phyloP scores from a whole-genome alignment of 2,329 filamentous ascomycete genomes.

The Pestalotiopsis sp. region DNA sequence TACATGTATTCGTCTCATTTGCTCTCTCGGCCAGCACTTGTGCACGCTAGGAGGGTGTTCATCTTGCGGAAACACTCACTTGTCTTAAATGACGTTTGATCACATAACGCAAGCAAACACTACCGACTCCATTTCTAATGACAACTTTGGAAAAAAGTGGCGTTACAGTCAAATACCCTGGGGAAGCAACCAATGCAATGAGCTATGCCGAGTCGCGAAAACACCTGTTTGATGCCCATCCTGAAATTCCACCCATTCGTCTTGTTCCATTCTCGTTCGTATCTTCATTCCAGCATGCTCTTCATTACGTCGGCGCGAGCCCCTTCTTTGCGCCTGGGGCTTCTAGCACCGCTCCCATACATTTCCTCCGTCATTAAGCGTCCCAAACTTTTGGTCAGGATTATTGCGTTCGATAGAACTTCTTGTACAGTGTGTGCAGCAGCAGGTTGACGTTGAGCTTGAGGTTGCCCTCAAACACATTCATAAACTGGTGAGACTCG shows the following conservation, averaged over 20 bases:
- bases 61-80: too few relatives aligned
- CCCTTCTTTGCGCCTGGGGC: background rate
- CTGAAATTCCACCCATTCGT: constrained; percentile 7
- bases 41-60: background rate
- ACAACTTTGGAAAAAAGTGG: background rate
- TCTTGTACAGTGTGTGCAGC: constrained; percentile 96
- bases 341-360: background rate
- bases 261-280: constrained; percentile 7
- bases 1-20: background rate
- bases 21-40: background rate
- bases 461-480: constrained; percentile 83
- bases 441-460: constrained; percentile 95
- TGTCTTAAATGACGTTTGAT: background rate
- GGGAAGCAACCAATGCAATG: background rate
- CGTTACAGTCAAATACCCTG: background rate
- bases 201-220: background rate
- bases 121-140: constrained; percentile 6
- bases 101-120: background rate
- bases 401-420: constrained; percentile 84
- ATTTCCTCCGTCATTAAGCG: background rate
- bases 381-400: background rate
- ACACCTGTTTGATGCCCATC: constrained; percentile 11
- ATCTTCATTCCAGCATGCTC: constrained; percentile 12
- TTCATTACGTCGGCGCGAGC: background rate
- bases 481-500: constrained; percentile 95